These are phyloP conservation scores for Pseudogymnoascus sp. DNA, from an alignment of 2,329 filamentous ascomycete genomes.

Conservation along the genomic window DNA sequence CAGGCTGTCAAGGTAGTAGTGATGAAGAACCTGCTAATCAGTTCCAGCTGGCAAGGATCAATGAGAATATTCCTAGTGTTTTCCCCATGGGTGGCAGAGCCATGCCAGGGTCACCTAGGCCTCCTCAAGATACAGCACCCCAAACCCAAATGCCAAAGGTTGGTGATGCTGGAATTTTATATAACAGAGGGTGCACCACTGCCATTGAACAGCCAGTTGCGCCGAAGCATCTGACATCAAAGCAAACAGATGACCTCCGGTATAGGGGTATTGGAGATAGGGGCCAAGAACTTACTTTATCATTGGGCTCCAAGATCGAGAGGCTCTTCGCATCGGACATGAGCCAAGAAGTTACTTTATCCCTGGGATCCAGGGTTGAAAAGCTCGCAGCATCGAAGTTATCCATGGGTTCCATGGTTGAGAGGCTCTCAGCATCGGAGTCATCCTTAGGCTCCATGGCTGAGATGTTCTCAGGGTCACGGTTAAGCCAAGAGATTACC, in stretches of 20 bases:
- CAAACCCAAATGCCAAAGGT: not conserved
- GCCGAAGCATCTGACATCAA: not conserved
- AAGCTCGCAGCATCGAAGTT: too few species aligned
- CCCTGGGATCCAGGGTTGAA: too few species aligned
- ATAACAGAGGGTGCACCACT: not conserved
- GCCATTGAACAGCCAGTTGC: not conserved
- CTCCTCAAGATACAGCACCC: not conserved
- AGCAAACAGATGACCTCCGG: not conserved
- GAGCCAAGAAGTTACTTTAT: not conserved
- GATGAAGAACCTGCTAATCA: not conserved
- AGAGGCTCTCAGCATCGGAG: too few species aligned
- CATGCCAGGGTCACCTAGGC: not conserved
- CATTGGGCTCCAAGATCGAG: not conserved
- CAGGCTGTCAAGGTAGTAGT: not conserved
- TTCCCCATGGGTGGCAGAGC: not conserved
- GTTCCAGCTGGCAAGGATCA: not conserved
- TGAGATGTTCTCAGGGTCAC: not conserved
- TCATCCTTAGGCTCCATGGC: not conserved
- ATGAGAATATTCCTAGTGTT: not conserved
- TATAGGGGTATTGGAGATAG: not conserved
- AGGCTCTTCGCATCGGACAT: not conserved
- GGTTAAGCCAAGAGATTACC: not conserved
- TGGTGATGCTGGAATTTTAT: not conserved
- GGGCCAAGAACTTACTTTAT: not conserved
- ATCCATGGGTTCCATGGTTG: too few species aligned